A percentile compares a stretch with the other conserved stretches of the same genome.
These are phyloP conservation scores for Fusarium domesticum DNA, from an alignment of 2,329 filamentous ascomycete species.

Conservation along the genomic window DNA sequence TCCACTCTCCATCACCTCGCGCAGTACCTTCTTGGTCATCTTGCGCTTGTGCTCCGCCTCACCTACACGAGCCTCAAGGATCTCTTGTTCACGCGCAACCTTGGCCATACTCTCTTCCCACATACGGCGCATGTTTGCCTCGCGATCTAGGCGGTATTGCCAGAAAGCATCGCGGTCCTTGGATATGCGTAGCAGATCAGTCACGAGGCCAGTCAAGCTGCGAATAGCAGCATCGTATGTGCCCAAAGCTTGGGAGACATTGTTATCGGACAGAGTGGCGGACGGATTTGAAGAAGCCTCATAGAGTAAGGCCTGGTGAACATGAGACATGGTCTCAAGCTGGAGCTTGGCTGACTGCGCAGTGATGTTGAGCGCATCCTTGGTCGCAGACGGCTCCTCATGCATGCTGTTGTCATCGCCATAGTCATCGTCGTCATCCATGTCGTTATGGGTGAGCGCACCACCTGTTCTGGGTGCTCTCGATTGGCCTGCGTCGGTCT, in stretches of 20 bases:
- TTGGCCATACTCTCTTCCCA: slow-evolving; percentile 99
- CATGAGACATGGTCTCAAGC: slow-evolving; percentile 82
- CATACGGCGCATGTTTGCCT: slow-evolving; percentile 87
- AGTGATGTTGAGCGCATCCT: slow-evolving; percentile 95
- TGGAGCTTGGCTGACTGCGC: slow-evolving; percentile 93
- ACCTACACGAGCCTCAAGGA: slow-evolving; percentile 80
- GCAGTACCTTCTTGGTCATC: slow-evolving; percentile 82
- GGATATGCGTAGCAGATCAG: slow-evolving; percentile 86
- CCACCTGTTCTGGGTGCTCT: slow-evolving; percentile 36
- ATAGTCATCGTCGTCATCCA: slow-evolving; percentile 75
- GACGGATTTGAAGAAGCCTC: slow-evolving; percentile 66
- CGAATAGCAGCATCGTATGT: slow-evolving; percentile 89
- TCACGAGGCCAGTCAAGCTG: slow-evolving; percentile 79
- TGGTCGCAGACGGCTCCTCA: slow-evolving; percentile 70
- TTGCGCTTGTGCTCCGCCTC: slow-evolving; percentile 89
- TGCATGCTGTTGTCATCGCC: slow-evolving; percentile 70
- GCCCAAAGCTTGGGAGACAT: slow-evolving; percentile 70
- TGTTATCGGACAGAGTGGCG: slow-evolving; percentile 71
- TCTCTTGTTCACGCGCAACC: slow-evolving; percentile 91
- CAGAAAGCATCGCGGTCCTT: slow-evolving; percentile 93
- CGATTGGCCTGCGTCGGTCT: slow-evolving; percentile 43
- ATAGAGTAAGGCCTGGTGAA: slow-evolving; percentile 74
- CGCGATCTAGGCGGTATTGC: slow-evolving; percentile 91
- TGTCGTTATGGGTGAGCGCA: slow-evolving; percentile 38
- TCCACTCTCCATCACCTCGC: slow-evolving; percentile 70